Evolutionary conservation across 192 early-diverging fungal species (phyloP), one percentile per base, ranked within the genome.

Genomic region (Funneliformis mosseae): DNA sequence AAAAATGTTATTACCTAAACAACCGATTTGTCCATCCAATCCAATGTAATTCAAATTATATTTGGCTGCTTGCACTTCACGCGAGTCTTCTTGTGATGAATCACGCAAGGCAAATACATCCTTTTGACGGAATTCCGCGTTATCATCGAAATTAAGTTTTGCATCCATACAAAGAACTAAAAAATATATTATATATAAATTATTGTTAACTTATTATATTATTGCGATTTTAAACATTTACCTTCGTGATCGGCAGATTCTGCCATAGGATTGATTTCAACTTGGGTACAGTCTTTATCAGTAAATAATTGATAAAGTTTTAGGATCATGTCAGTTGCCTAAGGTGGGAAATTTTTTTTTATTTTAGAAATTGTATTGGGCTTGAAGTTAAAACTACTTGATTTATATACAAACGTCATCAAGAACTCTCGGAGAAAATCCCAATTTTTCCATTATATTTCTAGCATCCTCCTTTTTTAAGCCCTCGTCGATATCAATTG

Each of bases 31-130:
- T 81, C 98, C 98, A 81, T 99, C 97, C 50, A 99, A 89, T 78
- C 98, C 98, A 92, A 99, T 98, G 90, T 99, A 99, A 92, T 99
- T 98, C 79, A 99, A 90, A 85, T 99, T 92, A 91, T 92, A 94
- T 88, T 99, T 96, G 85, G 94, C 93, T 77, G 98, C 98, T 81
- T 93, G 90, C 39, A 99, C 96, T 88, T 99, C 98, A 85, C 98
- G 95, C 55, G 94, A 90, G 85, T 99, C 98, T 88, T 99, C 98
- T 91, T 98, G 98, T 70, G 92, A 92, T 63, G 90, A 89, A 87
- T 99, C 97, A 81, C 98, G 95, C 71, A 97, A 91, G 23, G 82
- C 88, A 83, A 95, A 94, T 41, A 97, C 89, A 64, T 95, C 96
- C 85, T 93, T 89, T 88, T 99, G 98, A 81, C 96, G 93, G 92